These are phyloP conservation scores for Cercospora nicotianae DNA, from an alignment of 2,329 filamentous ascomycete species.

Conservation along the genomic window DNA sequence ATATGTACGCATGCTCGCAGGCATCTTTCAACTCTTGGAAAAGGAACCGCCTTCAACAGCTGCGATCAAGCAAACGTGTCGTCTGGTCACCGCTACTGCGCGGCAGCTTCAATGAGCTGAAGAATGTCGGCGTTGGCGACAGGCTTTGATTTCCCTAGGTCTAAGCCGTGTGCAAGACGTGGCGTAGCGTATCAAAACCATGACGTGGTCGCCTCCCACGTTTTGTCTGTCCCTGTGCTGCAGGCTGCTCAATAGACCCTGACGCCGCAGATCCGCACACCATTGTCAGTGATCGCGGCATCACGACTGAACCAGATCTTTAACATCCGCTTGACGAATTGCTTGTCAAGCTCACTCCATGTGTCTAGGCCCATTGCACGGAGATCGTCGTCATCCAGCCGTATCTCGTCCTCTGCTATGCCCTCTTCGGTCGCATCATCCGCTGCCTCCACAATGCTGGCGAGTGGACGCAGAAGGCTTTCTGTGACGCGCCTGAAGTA, in stretches of 20 bases:
- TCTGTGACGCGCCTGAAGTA: constrained; percentile 79
- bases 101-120: too few relatives aligned
- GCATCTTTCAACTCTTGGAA: too few relatives aligned
- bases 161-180: too few relatives aligned
- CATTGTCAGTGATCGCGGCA: constrained; percentile 72
- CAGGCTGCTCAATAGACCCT: constrained; percentile 29
- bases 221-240: too few relatives aligned
- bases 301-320: constrained; percentile 65
- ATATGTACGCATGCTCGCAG: too few relatives aligned
- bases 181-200: too few relatives aligned
- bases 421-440: constrained; percentile 43
- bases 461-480: constrained; percentile 62
- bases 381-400: constrained; percentile 64
- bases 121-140: too few relatives aligned
- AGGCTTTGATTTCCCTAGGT: too few relatives aligned
- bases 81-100: too few relatives aligned
- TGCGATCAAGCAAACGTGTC: too few relatives aligned
- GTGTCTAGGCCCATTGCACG: constrained; percentile 73
- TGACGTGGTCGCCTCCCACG: too few relatives aligned
- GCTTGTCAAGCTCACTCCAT: constrained; percentile 71
- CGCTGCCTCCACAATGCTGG: constrained; percentile 59
- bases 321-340: constrained; percentile 64
- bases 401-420: constrained; percentile 40
- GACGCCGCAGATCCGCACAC: constrained; percentile 62
- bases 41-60: too few relatives aligned